Evolutionary conservation across 352 stramenopile species (phyloP).

Genomic region (Ochromonadaceae sp.): DNA sequence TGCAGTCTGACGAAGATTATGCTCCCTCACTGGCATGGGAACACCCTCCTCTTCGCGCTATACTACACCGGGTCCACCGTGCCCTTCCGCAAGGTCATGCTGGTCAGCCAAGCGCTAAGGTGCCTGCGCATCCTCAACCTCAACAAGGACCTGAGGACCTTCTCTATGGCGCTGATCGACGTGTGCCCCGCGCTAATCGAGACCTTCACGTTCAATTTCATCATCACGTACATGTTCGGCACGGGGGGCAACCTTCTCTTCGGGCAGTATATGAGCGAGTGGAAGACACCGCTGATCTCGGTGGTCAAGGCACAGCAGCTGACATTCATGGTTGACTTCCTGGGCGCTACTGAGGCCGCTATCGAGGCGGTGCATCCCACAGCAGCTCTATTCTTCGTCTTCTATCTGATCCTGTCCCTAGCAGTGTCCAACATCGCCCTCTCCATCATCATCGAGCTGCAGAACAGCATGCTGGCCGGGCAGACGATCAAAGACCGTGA

Average conservation of each 20-base stretch:
- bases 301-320: slow-evolving; percentile 10
- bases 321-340: neutral
- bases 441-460: slow-evolving; percentile 13
- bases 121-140: neutral
- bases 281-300: neutral
- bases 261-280: neutral
- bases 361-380: neutral
- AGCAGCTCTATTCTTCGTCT: neutral
- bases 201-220: slow-evolving; percentile 7
- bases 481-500: neutral
- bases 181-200: neutral
- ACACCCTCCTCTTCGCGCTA: no score
- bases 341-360: neutral
- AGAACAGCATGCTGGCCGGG: neutral
- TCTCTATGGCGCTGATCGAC: neutral
- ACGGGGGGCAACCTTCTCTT: neutral
- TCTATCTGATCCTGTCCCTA: neutral
- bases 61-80: no score
- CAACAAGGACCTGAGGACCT: neutral
- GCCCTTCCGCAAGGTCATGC: neutral
- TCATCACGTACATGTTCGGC: slow-evolving; percentile 12
- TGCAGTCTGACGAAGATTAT: no score
- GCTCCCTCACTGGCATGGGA: no score
- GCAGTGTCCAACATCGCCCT: slow-evolving; percentile 9
- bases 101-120: neutral